phyloP scores from a whole-genome alignment of 2,329 filamentous ascomycete species.

The Fusarium sp. region DNA sequence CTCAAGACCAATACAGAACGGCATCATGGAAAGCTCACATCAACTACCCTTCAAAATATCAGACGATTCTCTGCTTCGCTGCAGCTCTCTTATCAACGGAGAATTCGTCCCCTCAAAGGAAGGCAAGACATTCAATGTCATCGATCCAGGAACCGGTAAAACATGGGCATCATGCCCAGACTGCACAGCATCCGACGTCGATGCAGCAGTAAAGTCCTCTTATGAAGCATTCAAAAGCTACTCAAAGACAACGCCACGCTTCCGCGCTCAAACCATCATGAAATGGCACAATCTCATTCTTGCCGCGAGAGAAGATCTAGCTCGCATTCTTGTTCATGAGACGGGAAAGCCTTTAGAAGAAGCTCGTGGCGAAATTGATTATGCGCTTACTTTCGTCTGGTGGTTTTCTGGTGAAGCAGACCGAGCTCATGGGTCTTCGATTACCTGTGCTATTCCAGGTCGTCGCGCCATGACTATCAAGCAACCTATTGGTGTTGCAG shows the following conservation, averaged over 20 bases:
- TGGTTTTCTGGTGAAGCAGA: slow-evolving; percentile 68
- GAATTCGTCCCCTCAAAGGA: background rate
- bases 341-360: slow-evolving; percentile 69
- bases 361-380: slow-evolving; percentile 67
- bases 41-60: background rate
- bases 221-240: slow-evolving; percentile 55
- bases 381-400: slow-evolving; percentile 65
- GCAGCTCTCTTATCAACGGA: background rate
- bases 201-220: slow-evolving; percentile 35
- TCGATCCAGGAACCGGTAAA: slow-evolving; percentile 6
- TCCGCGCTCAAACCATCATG: slow-evolving; percentile 50
- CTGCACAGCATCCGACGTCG: slow-evolving; percentile 47
- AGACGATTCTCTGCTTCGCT: background rate
- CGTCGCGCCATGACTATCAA: slow-evolving; percentile 79
- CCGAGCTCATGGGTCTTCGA: slow-evolving; percentile 63
- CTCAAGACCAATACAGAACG: too few species aligned
- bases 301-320: slow-evolving; percentile 54
- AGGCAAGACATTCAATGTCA: background rate
- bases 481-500: slow-evolving; percentile 53
- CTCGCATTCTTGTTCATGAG: slow-evolving; percentile 58
- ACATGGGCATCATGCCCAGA: slow-evolving; percentile 11
- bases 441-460: slow-evolving; percentile 58
- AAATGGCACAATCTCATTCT: slow-evolving; percentile 54
- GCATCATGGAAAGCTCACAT: background rate
- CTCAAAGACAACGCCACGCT: slow-evolving; percentile 53